These are phyloP conservation scores for Rhizomucor miehei DNA, from an alignment of 371 early-diverging fungal species.

Conservation along the genomic window DNA sequence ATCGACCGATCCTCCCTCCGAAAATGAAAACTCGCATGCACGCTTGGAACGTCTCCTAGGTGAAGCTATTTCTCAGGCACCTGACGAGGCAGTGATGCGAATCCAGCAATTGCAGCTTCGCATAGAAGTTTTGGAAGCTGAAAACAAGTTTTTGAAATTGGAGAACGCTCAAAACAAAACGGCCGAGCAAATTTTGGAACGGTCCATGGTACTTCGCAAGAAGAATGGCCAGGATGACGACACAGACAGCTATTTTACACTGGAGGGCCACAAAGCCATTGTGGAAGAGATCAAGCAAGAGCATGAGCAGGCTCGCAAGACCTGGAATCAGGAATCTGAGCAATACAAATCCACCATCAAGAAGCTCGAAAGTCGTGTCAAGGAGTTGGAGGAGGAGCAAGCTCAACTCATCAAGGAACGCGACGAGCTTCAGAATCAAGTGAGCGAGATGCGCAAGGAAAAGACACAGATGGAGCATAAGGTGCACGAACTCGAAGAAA, in stretches of 20 bases:
- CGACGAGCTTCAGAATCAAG: conserved; percentile 50
- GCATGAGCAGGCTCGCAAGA: conserved; percentile 19
- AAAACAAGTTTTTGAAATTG: conserved; percentile 46
- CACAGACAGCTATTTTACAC: conserved; percentile 15
- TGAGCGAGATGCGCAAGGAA: conserved; percentile 59
- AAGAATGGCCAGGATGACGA: conserved; percentile 13
- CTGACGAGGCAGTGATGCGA: conserved; percentile 42
- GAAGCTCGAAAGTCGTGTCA: conserved; percentile 31
- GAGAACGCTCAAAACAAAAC: conserved; percentile 47
- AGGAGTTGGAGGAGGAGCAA: conserved; percentile 61
- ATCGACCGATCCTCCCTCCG: conserved; percentile 14
- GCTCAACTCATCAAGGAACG: conserved; percentile 55
- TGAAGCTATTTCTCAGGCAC: conserved; percentile 32
- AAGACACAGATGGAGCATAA: conserved; percentile 35
- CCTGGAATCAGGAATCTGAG: conserved; percentile 19
- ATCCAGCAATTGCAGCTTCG: conserved; percentile 51
- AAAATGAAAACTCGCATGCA: conserved; percentile 26
- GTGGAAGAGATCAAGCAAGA: conserved; percentile 35
- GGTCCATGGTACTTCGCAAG: conserved; percentile 31
- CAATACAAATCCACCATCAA: conserved; percentile 18
- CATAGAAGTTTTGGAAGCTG: conserved; percentile 52
- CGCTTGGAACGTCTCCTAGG: conserved; percentile 35
- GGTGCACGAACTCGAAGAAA: conserved; percentile 44
- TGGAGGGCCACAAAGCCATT: conserved; percentile 40
- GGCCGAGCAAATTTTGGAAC: conserved; percentile 32